Conservation (phyloP, 345 rosid species). For the Mallotus nudiflorus region DNA sequence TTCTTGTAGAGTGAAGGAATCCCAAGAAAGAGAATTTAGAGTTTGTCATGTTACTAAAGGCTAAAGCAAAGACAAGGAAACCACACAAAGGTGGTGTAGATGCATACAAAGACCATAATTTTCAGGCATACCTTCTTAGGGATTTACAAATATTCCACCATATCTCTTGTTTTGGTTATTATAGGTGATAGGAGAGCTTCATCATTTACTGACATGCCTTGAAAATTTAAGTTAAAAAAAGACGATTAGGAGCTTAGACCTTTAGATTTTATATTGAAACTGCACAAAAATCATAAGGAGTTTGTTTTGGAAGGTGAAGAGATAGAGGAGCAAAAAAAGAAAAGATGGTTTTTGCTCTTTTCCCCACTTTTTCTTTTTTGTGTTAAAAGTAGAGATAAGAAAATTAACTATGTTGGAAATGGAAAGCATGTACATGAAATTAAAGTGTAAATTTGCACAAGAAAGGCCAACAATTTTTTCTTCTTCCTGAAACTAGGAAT, state of each 20-base stretch:
- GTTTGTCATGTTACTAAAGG: constrained; percentile 86
- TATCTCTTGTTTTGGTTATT: constrained; percentile 17
- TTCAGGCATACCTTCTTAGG: constrained; percentile 43
- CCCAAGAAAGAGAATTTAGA: constrained; percentile 36
- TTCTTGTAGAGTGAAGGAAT: constrained; percentile 30
- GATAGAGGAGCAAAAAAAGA: constrained; percentile 33
- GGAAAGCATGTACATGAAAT: constrained; percentile 21
- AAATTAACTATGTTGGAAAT: constrained; percentile 17
- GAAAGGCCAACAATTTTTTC: constrained; percentile 19
- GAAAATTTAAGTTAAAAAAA: constrained; percentile 35
- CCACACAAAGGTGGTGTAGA: too few relatives aligned
- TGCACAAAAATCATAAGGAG: constrained; percentile 59
- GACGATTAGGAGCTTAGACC: neutral
- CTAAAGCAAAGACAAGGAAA: constrained; percentile 70
- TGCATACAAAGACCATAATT: constrained; percentile 43
- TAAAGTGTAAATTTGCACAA: constrained; percentile 13
- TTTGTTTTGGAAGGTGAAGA: constrained; percentile 36
- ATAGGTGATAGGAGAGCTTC: constrained; percentile 15
- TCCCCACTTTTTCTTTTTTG: neutral
- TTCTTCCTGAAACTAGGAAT: constrained; percentile 6
- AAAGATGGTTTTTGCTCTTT: constrained; percentile 37
- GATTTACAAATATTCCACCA: constrained; percentile 43
- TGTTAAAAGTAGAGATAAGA: constrained; percentile 32
- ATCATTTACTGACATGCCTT: constrained; percentile 44
- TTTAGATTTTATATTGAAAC: constrained; percentile 18